phyloP scores from a whole-genome alignment of 2,329 filamentous ascomycete species.

The Atkinsonella hypoxylon region DNA sequence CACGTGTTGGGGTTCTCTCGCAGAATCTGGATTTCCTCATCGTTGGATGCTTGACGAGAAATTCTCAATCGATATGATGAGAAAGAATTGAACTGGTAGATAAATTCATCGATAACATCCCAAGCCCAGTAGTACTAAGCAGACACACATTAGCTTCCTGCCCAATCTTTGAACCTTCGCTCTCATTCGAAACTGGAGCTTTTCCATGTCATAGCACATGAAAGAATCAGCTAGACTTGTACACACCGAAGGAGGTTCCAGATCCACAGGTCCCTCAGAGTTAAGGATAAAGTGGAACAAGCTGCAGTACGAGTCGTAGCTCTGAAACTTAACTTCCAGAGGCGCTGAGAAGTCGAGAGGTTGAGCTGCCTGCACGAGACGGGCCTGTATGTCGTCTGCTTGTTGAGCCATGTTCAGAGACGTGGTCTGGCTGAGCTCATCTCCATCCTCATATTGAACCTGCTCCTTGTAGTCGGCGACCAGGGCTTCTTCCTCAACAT shows the following conservation, averaged over 20 bases:
- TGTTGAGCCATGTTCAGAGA: constrained; percentile 60
- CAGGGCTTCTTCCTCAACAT: constrained; percentile 90
- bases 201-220: background rate
- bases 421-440: constrained; percentile 64
- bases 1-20: constrained; percentile 97
- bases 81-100: constrained; percentile 99
- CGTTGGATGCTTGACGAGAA: constrained; percentile 70
- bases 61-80: constrained; percentile 91
- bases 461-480: constrained; percentile 95
- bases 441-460: constrained; percentile 82
- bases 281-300: constrained; percentile 99
- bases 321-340: constrained; percentile 93
- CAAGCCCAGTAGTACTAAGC: constrained; percentile 95
- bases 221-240: background rate
- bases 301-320: constrained; percentile 99
- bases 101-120: constrained; percentile 99
- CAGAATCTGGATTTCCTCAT: constrained; percentile 83
- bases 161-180: background rate
- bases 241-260: constrained; percentile 89
- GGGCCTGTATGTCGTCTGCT: constrained; percentile 84
- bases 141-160: constrained; percentile 2
- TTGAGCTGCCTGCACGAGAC: constrained; percentile 81
- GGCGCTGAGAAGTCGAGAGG: constrained; percentile 93
- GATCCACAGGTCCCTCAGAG: constrained; percentile 94
- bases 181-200: too few relatives aligned